These are phyloP conservation scores for Warburgia ugandensis DNA, from an alignment of 164 flowering plant species.

Conservation along the genomic window DNA sequence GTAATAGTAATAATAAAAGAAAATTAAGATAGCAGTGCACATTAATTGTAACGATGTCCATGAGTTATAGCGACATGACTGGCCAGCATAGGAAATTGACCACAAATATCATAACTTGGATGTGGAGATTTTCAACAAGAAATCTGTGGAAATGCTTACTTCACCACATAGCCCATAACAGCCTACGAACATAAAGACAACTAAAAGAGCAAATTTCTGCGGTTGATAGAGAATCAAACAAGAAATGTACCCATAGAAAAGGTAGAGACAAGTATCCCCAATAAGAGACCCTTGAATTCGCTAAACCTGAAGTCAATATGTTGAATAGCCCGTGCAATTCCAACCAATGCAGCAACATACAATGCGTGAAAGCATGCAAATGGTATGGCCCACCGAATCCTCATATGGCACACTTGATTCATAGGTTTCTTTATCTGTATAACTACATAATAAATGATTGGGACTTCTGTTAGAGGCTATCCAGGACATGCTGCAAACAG, in stretches of 20 bases:
- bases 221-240: neutral
- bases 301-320: slow-evolving; percentile 78
- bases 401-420: slow-evolving; percentile 56
- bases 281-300: slow-evolving; percentile 71
- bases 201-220: neutral
- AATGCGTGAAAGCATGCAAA: slow-evolving; percentile 38
- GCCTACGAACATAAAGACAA: too few species aligned
- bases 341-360: slow-evolving; percentile 56
- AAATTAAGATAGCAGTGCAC: too few species aligned
- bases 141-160: neutral
- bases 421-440: slow-evolving; percentile 52
- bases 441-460: slow-evolving; percentile 43
- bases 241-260: slow-evolving; percentile 44
- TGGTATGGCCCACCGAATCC: slow-evolving; percentile 47
- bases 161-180: neutral
- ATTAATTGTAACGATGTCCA: too few species aligned
- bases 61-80: neutral
- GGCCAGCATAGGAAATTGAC: neutral
- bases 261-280: slow-evolving; percentile 55
- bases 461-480: too few species aligned
- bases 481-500: too few species aligned
- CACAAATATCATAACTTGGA: neutral
- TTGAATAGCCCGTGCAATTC: slow-evolving; percentile 47
- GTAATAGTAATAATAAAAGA: too few species aligned
- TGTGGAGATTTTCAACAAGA: too few species aligned